These are phyloP conservation scores for Cytospora piceae DNA, from an alignment of 2,329 filamentous ascomycete genomes.

Conservation along the genomic window DNA sequence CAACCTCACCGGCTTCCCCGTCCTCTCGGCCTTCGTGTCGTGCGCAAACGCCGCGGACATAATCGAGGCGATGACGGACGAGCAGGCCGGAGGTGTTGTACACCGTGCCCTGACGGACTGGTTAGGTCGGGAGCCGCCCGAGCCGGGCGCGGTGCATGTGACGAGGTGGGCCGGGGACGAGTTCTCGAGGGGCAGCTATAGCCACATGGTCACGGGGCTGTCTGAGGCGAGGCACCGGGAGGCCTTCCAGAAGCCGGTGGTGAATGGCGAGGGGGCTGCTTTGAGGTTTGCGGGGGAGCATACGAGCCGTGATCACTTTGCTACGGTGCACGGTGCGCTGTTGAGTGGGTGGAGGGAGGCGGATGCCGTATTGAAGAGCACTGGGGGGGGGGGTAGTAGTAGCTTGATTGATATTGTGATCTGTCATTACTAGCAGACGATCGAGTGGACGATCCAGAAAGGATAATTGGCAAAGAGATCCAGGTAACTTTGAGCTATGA, in stretches of 20 bases:
- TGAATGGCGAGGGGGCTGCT: conserved; percentile 5
- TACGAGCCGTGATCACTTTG: conserved; percentile 22
- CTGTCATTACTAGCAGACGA: not conserved
- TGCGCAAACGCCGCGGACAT: conserved; percentile 15
- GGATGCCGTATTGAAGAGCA: conserved; percentile 8
- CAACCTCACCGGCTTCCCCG: conserved; percentile 21
- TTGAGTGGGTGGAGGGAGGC: conserved; percentile 23
- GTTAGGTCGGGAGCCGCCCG: conserved; percentile 12
- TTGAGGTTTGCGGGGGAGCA: conserved; percentile 24
- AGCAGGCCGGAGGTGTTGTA: conserved; percentile 15
- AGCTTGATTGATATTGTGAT: not conserved
- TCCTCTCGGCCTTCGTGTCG: conserved; percentile 21
- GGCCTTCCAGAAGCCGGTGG: conserved; percentile 16
- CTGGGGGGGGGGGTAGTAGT: too few relatives aligned
- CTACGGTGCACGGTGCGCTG: conserved; percentile 22
- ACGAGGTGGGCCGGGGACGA: conserved; percentile 20
- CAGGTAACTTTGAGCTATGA: not conserved
- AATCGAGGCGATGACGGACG: conserved; percentile 13
- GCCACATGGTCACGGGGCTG: conserved; percentile 19
- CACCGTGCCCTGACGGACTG: conserved; percentile 19
- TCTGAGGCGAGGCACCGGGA: conserved; percentile 15
- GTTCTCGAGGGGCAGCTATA: conserved; percentile 23
- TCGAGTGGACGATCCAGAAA: not conserved
- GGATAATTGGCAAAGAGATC: not conserved
- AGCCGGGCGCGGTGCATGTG: conserved; percentile 3